phyloP scores from a whole-genome alignment of 1,284 basidiomycete genomes.

The Cutaneotrichosporon sp. region DNA sequence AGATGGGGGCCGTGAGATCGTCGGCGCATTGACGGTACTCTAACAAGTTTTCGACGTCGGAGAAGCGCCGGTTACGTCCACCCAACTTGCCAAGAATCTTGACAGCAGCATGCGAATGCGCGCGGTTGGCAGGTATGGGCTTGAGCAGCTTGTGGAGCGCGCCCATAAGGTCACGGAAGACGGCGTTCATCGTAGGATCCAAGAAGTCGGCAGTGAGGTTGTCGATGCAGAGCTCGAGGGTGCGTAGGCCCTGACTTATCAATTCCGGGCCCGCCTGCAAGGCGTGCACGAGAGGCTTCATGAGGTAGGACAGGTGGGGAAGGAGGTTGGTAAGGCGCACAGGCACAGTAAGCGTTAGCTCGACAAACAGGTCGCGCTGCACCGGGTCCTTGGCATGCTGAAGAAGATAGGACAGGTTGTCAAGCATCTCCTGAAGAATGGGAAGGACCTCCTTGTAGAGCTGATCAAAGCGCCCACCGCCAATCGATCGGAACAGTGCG shows the following conservation, averaged over 20 bases:
- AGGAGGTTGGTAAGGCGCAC: conserved; percentile 91
- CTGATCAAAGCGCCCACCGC: conserved; percentile 92
- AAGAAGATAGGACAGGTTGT: conserved; percentile 88
- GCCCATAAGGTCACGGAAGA: conserved; percentile 89
- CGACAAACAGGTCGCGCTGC: conserved; percentile 86
- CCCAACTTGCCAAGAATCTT: conserved; percentile 96
- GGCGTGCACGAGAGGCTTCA: conserved; percentile 93
- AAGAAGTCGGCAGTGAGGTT: conserved; percentile 98
- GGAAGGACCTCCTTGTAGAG: conserved; percentile 96
- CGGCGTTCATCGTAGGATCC: conserved; percentile 90
- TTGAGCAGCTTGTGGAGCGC: conserved; percentile 86
- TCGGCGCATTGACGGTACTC: conserved; percentile 66
- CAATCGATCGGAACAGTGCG: conserved; percentile 92
- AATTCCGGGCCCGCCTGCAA: conserved; percentile 82
- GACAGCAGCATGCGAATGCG: conserved; percentile 90
- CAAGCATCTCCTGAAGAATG: conserved; percentile 92
- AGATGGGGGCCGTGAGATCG: conserved; percentile 62
- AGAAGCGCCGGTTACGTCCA: conserved; percentile 82
- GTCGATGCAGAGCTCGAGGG: conserved; percentile 98
- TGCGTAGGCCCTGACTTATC: conserved; percentile 91
- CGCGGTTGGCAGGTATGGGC: conserved; percentile 83
- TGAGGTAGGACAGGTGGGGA: conserved; percentile 90
- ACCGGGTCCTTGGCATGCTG: conserved; percentile 65
- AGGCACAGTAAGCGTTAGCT: conserved; percentile 95
- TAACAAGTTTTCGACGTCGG: conserved; percentile 74